Evolutionary conservation across 2,329 filamentous ascomycete species (phyloP), one percentile per base, ranked within the genome.

Genomic region (Phialophora chinensis): DNA sequence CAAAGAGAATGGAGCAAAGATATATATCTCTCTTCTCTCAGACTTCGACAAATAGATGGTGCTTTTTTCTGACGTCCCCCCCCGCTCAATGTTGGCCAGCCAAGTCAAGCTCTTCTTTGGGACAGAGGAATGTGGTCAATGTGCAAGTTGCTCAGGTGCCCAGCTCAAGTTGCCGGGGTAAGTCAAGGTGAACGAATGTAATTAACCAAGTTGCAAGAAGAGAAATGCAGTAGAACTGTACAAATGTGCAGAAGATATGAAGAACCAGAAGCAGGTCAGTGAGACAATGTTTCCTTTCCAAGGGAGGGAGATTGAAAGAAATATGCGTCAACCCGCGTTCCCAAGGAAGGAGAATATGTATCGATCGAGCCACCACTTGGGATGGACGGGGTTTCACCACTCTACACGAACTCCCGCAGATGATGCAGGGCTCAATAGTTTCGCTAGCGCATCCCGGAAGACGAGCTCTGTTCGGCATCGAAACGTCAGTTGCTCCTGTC

Each of bases 261-360:
- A 23, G 31, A 20, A 20, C 6, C 25, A 31, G 38, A 38, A 23
- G 47, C 25, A 63, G 65, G 63, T 70, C 68, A 68, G 63, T 66
- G 63, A 68, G 61, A 68, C 63, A 70, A 67, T 66, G 29, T 62
- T 35, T 44, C 65, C 62, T 50, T 60, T 31, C 33, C 44, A 57
- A 44, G 25, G 35, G 25, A n/a, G 31, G 31, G n/a, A 52, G n/a
- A 50, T 23, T 44, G 54, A 42, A 54, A 60, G 55, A 64, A 59
- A 53, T 31, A 65, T 59, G 57, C 50, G 56, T 58, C 60, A n/a
- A 61, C 27, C 65, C 54, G 50, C 58, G 58, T 60, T 60, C 61
- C 55, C 52, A 55, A 55, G 55, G 38, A 50, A 50, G 12, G 7
- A 55, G 58, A 66, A 56, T 47, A 69, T 63, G 60, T 63, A 63